Evolutionary conservation across 441 rosid genomes (phyloP).

Genomic region (Pelargonium myrrhifolium): DNA sequence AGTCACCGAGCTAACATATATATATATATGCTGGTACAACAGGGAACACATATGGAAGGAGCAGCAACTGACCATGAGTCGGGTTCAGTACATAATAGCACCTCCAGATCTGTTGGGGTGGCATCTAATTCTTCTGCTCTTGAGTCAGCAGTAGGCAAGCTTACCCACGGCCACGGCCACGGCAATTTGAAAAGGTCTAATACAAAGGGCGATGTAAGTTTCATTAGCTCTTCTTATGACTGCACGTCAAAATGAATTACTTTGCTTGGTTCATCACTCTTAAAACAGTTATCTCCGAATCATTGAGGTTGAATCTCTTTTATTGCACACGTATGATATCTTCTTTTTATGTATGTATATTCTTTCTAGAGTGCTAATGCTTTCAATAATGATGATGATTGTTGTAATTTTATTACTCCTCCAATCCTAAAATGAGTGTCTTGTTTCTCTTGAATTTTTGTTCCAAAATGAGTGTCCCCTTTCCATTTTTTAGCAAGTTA

Average conservation of each 20-base stretch:
- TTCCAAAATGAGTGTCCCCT: no score
- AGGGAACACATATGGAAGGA: constrained; percentile 33
- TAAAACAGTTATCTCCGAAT: no score
- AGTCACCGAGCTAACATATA: not conserved
- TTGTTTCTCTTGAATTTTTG: no score
- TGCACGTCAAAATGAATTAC: not conserved
- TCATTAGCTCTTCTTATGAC: constrained; percentile 1
- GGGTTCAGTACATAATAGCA: constrained; percentile 31
- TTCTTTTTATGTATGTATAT: no score
- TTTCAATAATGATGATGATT: no score
- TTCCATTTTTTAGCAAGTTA: no score
- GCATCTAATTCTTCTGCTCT: constrained; percentile 16
- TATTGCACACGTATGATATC: no score
- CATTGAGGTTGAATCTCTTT: no score
- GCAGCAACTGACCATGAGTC: constrained; percentile 30
- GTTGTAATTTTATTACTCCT: no score
- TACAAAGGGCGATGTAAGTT: constrained; percentile 62
- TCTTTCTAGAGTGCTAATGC: no score
- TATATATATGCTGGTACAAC: constrained; percentile 13
- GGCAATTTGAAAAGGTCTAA: constrained; percentile 49
- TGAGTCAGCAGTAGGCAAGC: constrained; percentile 16
- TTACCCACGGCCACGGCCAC: constrained; percentile 22
- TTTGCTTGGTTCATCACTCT: not conserved
- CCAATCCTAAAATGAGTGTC: no score
- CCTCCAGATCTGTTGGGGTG: constrained; percentile 23